Evolutionary conservation across 1,284 basidiomycete species (phyloP).

Genomic region (Rhodotorula sp.): DNA sequence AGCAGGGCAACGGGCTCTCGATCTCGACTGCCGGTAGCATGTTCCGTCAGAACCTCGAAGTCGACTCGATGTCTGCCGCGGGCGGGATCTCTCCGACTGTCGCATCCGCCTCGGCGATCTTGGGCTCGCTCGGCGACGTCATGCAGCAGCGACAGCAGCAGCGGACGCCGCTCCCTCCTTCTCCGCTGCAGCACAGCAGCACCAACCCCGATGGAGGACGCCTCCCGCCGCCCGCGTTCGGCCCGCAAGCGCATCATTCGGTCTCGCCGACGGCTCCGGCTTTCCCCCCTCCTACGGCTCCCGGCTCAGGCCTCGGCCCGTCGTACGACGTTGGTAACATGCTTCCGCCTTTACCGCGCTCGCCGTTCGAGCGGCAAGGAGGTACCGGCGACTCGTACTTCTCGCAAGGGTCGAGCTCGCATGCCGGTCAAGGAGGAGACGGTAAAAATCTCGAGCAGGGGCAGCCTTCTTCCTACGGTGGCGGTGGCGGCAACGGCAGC

Average conservation of each 20-base stretch:
- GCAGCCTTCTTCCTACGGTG: slow-evolving; percentile 8
- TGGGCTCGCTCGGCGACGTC: slow-evolving; percentile 29
- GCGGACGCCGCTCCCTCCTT: not conserved
- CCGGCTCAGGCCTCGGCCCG: not conserved
- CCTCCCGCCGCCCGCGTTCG: not conserved
- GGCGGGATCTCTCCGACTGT: slow-evolving; percentile 39
- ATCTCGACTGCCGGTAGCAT: slow-evolving; percentile 21
- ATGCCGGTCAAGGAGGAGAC: too few species aligned
- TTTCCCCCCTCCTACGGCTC: not conserved
- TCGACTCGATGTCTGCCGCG: slow-evolving; percentile 5
- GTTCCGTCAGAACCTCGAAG: slow-evolving; percentile 14
- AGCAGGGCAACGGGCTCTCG: slow-evolving; percentile 9
- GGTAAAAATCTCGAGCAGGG: too few species aligned
- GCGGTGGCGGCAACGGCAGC: too few species aligned
- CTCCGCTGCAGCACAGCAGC: not conserved
- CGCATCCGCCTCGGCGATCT: slow-evolving; percentile 38
- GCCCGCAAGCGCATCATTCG: not conserved
- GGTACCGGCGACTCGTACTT: too few species aligned
- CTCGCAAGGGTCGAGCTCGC: too few species aligned
- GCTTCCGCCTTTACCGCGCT: not conserved
- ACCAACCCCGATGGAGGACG: not conserved
- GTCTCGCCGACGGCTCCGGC: not conserved
- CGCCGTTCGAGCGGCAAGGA: not conserved
- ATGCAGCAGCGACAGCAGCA: not conserved
- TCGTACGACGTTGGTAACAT: not conserved